Base-by-base conservation (phyloP, 1,284 basidiomycete species). In the Rhizopogon parksii region DNA sequence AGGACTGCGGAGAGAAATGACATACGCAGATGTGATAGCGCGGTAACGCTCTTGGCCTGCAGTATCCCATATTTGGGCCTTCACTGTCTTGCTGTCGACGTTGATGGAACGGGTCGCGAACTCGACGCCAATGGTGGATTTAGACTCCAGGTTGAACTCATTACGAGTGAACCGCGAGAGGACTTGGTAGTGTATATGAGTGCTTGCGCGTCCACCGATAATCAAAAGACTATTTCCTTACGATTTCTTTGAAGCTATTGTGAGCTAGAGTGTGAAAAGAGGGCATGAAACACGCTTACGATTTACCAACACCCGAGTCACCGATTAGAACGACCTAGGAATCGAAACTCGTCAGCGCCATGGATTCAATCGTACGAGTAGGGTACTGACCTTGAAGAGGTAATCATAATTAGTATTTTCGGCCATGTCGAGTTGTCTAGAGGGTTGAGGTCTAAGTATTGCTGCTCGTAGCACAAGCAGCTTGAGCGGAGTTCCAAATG, bases 61-160 rank as follows among this genome's bases (percentile, higher is more conserved):
- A 63, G 94, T 98, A 74, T 99, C 96, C 95, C 95, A 99, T 63
- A 99, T 98, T 74, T 99, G 95, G 27, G 95, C 95, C 75, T 99
- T 99, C 63, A 99, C 82, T 4, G 88, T 96, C 84, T 99, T 99
- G 40, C 85, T 83, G 69, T 98, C 95, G 14, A 98, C 91, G 58
- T 82, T 88, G 70, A 95, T 93, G 46, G 92, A 93, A 64, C 96
- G 83, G 46, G 95, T 98, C 7, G 95, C 95, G 67, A 99, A 99
- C 72, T 99, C 96, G 63, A 99, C 96, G 53, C 95, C 95, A 70
- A 99, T 99, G 19, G 95, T 99, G 56, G 94, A 96, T 76, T 98
- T 98, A 55, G 92, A 95, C 68, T 99, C 95, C 64, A 96, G 82
- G 76, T 95, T 96, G 83, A 99, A 99, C 74, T 98, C 95, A 69